Base-by-base conservation (phyloP, 2,329 filamentous ascomycete species). In the Berkeleyomyces rouxiae region DNA sequence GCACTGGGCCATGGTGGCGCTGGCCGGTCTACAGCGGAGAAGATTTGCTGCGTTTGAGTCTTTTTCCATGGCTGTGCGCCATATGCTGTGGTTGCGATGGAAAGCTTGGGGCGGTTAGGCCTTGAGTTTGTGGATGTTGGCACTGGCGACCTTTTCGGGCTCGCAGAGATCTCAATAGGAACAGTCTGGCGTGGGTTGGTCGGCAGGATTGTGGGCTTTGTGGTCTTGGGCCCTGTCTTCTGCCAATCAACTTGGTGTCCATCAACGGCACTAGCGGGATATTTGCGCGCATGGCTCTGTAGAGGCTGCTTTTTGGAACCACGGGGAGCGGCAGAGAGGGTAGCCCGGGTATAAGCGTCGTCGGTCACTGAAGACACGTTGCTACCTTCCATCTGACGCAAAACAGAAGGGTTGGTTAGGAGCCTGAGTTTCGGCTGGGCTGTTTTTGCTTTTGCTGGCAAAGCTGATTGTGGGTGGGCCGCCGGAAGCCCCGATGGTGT, bases 331-430 rank as follows among this genome's bases (percentile, higher is more conserved):
- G 61, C 61, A 37, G 55, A 63, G 23, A 63, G 58, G 6, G 61
- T 39, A 36, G 51, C 51, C 2, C 39, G 51, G 11, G 33, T 36
- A 39, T 3, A n/a, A n/a, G 11, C 7, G 13, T 3, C 11, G 43
- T 11, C 43, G 1, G 13, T 11, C 11, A 31, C 9, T 37, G 33
- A 3, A 39, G 51, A 55, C n/a, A 37, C n/a, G 33, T 39, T 55
- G 33, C 33, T 55, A 16, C 63, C 51, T 44, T 65, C 64, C 64
- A 65, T 65, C 36, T 61, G 39, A n/a, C 51, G 59, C 11, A 65
- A 39, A 2, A 65, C 49, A 42, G 62, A 47, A 4, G 64, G 61
- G 42, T 65, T 61, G 7, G 64, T 65, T n/a, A 59, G 58, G n/a
- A 65, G 49, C 31, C 61, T 65, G 6, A 65, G 58, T 31, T 61